Percentiles rank a stretch among this genome's conserved stretches.
Evolutionary conservation across 225 moss, liverwort and hornwort species (phyloP).

Genomic region (Pseudisothecium myosuroides): DNA sequence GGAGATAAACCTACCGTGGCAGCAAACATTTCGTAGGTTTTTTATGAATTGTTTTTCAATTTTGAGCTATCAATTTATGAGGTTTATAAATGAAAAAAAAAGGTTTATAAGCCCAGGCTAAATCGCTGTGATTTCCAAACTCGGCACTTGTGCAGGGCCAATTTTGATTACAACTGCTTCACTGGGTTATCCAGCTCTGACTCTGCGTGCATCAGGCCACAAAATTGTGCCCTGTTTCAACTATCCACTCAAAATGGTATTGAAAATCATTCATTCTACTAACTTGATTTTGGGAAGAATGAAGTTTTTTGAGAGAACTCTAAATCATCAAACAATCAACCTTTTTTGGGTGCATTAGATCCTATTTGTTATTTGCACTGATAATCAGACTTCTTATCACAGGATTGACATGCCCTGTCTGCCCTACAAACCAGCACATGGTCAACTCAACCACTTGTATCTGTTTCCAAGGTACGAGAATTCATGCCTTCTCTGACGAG

Average conservation of each 20-base stretch:
- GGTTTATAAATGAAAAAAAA: no score
- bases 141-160: neutral
- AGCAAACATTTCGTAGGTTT: constrained; percentile 15
- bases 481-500: neutral
- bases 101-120: neutral
- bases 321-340: neutral
- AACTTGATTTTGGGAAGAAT: neutral
- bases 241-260: constrained; percentile 16
- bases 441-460: constrained; percentile 16
- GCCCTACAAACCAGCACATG: constrained; percentile 20
- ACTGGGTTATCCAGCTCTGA: neutral
- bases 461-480: constrained; percentile 8
- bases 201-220: constrained; percentile 17
- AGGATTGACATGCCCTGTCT: constrained; percentile 10
- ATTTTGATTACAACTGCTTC: constrained; percentile 21
- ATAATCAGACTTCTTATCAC: neutral
- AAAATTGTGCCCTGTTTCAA: constrained; percentile 17
- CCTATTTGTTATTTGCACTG: neutral
- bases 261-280: no score
- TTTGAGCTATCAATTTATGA: neutral
- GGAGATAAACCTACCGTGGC: constrained; percentile 6
- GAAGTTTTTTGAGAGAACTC: neutral
- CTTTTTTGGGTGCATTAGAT: neutral
- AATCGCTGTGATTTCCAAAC: neutral
- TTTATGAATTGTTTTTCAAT: neutral